A percentile compares a stretch with the other conserved stretches of the same genome.
Evolutionary conservation across 2,329 filamentous ascomycete species (phyloP).

Genomic region (Didymellaceae sp.): DNA sequence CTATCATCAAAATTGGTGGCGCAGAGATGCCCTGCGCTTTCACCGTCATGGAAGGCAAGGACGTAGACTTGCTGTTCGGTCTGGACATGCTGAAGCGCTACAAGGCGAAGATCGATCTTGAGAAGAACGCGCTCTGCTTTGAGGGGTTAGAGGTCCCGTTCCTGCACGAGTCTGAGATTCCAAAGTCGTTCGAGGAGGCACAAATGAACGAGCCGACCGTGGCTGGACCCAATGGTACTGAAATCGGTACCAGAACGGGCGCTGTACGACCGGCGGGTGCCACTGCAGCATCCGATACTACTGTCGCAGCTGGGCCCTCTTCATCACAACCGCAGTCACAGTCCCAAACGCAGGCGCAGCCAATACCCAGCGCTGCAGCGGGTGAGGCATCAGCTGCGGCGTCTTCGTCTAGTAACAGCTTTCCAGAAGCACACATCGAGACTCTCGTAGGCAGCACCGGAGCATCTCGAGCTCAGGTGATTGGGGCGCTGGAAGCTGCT

Average conservation of each 20-base stretch:
- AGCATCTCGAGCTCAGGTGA: slow-evolving; percentile 75
- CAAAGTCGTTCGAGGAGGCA: slow-evolving; percentile 77
- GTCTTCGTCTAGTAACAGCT: slow-evolving; percentile 34
- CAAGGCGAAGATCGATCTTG: slow-evolving; percentile 89
- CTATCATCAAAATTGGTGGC: slow-evolving; percentile 90
- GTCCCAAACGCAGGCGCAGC: not conserved
- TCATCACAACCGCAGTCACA: slow-evolving; percentile 12
- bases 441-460: slow-evolving; percentile 76
- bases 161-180: slow-evolving; percentile 90
- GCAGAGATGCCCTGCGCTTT: slow-evolving; percentile 92
- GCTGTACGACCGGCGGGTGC: slow-evolving; percentile 66
- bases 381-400: slow-evolving; percentile 23
- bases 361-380: slow-evolving; percentile 23
- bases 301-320: slow-evolving; percentile 21
- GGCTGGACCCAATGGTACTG: slow-evolving; percentile 83
- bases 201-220: slow-evolving; percentile 82
- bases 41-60: slow-evolving; percentile 99
- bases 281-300: slow-evolving; percentile 39
- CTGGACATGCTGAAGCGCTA: slow-evolving; percentile 97
- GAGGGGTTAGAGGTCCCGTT: slow-evolving; percentile 89
- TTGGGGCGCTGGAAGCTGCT: slow-evolving; percentile 81
- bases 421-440: slow-evolving; percentile 72
- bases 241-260: slow-evolving; percentile 83
- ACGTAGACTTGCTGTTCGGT: slow-evolving; percentile 89
- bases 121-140: slow-evolving; percentile 83